Percentiles rank a stretch among this genome's conserved stretches.
Evolutionary conservation across 805 yeast species (phyloP).

Genomic region (Candida mattraensis): DNA sequence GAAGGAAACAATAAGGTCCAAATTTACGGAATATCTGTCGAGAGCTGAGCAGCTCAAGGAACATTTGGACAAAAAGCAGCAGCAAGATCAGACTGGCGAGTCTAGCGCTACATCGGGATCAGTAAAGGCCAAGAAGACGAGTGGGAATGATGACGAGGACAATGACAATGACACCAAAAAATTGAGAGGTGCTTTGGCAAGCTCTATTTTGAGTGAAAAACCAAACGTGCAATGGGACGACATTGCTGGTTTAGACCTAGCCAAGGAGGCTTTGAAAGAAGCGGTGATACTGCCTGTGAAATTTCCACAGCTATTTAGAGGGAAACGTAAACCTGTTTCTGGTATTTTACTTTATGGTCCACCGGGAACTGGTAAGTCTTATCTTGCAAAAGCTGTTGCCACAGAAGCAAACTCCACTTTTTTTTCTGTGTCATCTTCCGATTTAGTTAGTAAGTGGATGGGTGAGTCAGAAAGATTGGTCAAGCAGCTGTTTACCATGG

Average conservation of each 20-base stretch:
- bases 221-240: conserved; percentile 95
- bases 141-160: conserved; percentile 52
- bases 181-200: conserved; percentile 84
- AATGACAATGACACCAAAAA: conserved; percentile 85
- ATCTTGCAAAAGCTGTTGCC: conserved; percentile 96
- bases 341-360: conserved; percentile 90
- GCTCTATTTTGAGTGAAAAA: conserved; percentile 86
- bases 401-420: conserved; percentile 98
- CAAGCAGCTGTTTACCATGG: conserved; percentile 92
- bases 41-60: conserved; percentile 94
- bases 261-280: conserved; percentile 95
- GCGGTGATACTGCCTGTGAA: conserved; percentile 96
- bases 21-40: conserved; percentile 86
- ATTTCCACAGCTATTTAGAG: conserved; percentile 93
- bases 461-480: conserved; percentile 97
- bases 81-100: conserved; percentile 47
- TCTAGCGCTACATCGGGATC: conserved; percentile 56
- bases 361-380: conserved; percentile 98
- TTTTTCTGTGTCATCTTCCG: conserved; percentile 94
- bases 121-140: conserved; percentile 51
- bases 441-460: conserved; percentile 98
- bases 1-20: conserved; percentile 83
- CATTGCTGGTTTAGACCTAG: conserved; percentile 92
- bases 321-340: conserved; percentile 88
- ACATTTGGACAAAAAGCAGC: conserved; percentile 67